Conservation (phyloP, 2,329 filamentous ascomycete genomes). For the Colletotrichum cuscutae region DNA sequence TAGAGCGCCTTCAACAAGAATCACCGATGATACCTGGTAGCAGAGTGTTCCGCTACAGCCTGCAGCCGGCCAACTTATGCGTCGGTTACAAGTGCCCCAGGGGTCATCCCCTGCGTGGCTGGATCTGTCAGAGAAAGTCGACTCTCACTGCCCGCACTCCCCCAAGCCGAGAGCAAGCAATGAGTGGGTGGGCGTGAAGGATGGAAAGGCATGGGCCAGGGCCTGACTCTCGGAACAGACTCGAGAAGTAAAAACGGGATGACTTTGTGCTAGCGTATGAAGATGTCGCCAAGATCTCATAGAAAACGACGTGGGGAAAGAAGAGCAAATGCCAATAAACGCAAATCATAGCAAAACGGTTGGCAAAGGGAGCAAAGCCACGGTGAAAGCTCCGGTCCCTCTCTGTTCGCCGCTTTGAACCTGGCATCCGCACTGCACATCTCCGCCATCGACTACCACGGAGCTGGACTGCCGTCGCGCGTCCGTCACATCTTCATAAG, state of each 20-base stretch:
- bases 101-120: slow-evolving; percentile 23
- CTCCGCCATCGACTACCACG: slow-evolving; percentile 5
- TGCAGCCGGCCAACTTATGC: slow-evolving; percentile 22
- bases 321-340: slow-evolving; percentile 17
- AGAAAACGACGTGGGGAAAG: slow-evolving; percentile 15
- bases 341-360: slow-evolving; percentile 26
- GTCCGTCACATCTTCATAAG: slow-evolving; percentile 24
- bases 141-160: slow-evolving; percentile 24
- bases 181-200: not conserved
- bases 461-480: slow-evolving; percentile 14
- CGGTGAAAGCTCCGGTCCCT: slow-evolving; percentile 1
- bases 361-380: slow-evolving; percentile 24
- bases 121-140: slow-evolving; percentile 13
- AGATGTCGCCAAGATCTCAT: slow-evolving; percentile 23
- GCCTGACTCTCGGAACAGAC: slow-evolving; percentile 13
- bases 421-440: slow-evolving; percentile 8
- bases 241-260: slow-evolving; percentile 16
- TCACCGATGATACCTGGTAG: not conserved
- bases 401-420: slow-evolving; percentile 28
- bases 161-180: slow-evolving; percentile 22
- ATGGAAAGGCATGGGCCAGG: slow-evolving; percentile 15
- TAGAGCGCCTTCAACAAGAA: not conserved
- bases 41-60: slow-evolving; percentile 14
- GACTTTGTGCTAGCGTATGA: slow-evolving; percentile 28
- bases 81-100: slow-evolving; percentile 21